Evolutionary conservation across 495 filamentous ascomycete species (phyloP), one percentile per base, ranked within the genome.

Genomic region (Talaromyces proteolyticus): DNA sequence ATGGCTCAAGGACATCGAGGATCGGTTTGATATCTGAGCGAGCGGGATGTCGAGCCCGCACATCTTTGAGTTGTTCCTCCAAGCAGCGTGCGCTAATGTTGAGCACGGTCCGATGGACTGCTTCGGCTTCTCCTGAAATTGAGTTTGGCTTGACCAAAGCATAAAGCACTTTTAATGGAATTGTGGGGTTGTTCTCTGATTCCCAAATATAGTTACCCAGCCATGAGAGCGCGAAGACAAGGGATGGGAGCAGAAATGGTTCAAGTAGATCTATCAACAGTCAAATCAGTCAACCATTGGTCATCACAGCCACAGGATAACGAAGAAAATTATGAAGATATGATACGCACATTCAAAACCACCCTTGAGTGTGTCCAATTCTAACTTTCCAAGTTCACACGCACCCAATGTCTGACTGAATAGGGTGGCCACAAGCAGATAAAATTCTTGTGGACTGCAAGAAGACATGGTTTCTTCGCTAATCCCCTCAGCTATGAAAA

Each of bases 361-460:
- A 2, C 82, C 83, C 63, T 90, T 94, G 0, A 97, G 66, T n/a
- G 80, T 81, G 16, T 95, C 88, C 17, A 94, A 79, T 19, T 83
- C 80, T 19, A 98, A 66, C 25, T 82, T 75, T 5, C 81, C 82
- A 0, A 77, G 80, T 51, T 81, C 78, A 56, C 84, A 86, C 2
- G 89, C 93, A 10, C 86, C 73, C 1, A 95, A 77, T 40, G 86
- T 89, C 55, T 97, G 89, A 49, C 85, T 77, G 58, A 97, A 95
- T 0, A 97, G 66, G 1, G 91, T 93, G 6, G 91, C 84, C 4
- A 95, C 84, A n/a, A 98, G 80, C 16, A 87, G 68, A 57, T 96
- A 96, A 59, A 97, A 98, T 24, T 95, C 88, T 56, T 95, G 91
- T 2, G 93, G 94, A 20, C 85, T 88, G 58, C 93, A 97, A 2